Evolutionary conservation across 805 yeast species (phyloP), one percentile per base, ranked within the genome.

Genomic region (Cyberlindnera mycetangii): DNA sequence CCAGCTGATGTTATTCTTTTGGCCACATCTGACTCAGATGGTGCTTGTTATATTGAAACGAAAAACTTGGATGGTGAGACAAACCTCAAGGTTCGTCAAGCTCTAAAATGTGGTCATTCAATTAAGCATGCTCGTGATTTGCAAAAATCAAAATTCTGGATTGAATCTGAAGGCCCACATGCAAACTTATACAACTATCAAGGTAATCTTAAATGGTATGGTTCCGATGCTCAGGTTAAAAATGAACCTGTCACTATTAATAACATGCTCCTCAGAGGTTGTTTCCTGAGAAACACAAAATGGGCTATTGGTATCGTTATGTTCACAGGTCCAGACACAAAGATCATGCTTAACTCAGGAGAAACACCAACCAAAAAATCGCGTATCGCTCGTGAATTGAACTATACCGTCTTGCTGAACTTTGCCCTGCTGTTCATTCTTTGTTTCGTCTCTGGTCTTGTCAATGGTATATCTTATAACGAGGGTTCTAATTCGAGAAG

Each of bases 81-180:
- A 2, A 86, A 85, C 54, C 68, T 86, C 63, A 86, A 86, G 65
- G 85, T 82, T 32, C 82, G 82, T 56, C 88, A 83, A 61, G 83
- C 90, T 4, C 62, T 86, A 54, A 81, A 83, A 56, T 78, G 80
- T 55, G 75, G 83, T 30, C 66, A 76, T 14, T 70, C 66, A 27
- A 69, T 77, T 14, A 67, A 72, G 48, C 75, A 71, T 41, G 66
- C 76, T 1, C 66, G 70, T 47, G 82, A 78, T 53, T 58, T 76
- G 32, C 69, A 74, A 7, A 69, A 71, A 55, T 66, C 78, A 41
- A 72, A 71, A 50, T 84, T 84, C 53, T 77, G 83, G 76, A 66
- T 85, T n/a, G 88, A 85, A 53, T 77, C 85, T 68, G 93, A 86
- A 66, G 92, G 89, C 7, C 95, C 95, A 14, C 89, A 85, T 62